Evolutionary conservation across 2,329 filamentous ascomycete genomes (phyloP), one percentile per base, ranked within the genome.

Genomic region (Fusarium longipes): DNA sequence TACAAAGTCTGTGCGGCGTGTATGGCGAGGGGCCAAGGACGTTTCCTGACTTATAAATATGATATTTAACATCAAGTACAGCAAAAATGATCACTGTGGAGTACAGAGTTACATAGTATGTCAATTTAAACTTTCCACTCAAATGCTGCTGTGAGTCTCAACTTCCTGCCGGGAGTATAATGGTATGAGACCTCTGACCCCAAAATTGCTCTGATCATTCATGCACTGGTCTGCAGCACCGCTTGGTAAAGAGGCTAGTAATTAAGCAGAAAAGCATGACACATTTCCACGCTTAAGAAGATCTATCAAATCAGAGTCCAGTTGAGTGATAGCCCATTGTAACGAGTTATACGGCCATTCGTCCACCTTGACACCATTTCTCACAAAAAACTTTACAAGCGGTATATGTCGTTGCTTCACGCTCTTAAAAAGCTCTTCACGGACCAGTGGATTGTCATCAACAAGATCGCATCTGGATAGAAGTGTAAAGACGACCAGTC

Each of bases 241-340:
- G 1, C 36, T 18, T 0, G 63, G 47, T 1, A 63, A 11, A 20
- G 49, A 57, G 9, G 8, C 10, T 1, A 59, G 4, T 0, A 29
- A 11, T n/a, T 38, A 27, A 1, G 52, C 18, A 7, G 51, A 18
- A 1, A 43, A 18, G 1, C 27, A 49, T 1, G 32, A 35, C 2
- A 60, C 18, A 1, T 8, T 29, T 1, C 59, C 64, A 1, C 15
- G 15, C 2, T 24, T 49, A 1, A 67, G 20, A 8, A 61, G 7
- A 5, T 68, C 54, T 2, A 67, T 18, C 3, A 61, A 30, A 2
- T 24, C 18, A 8, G 56, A 61, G 32, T 67, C 64, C 1, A 65
- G 11, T 0, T 49, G 38, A 3, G 54, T 60, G 0, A 61, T 17
- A 3, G 49, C 59, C 49, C 27, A 56, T 2, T 53, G 33, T 0